These are phyloP conservation scores for Galerina marginata DNA, from an alignment of 768 basidiomycete species.

Conservation along the genomic window DNA sequence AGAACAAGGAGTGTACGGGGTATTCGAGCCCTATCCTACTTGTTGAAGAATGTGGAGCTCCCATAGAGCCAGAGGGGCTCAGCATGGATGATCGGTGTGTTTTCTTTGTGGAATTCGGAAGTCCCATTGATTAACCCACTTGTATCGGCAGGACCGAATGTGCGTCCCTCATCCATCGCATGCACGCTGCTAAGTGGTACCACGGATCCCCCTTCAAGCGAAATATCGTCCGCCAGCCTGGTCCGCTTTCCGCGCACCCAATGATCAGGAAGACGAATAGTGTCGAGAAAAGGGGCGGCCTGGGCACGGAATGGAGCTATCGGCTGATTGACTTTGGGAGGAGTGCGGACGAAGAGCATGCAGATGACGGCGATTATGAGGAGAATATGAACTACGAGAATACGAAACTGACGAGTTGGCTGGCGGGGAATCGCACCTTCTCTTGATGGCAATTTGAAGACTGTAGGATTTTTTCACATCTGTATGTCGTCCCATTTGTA, in stretches of 20 bases:
- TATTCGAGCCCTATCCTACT: conserved; percentile 49
- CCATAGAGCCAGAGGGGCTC: conserved; percentile 31
- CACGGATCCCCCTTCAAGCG: conserved; percentile 43
- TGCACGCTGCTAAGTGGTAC: conserved; percentile 41
- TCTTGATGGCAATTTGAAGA: no score
- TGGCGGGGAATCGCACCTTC: neutral
- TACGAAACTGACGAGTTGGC: conserved; percentile 2
- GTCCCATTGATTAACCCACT: neutral
- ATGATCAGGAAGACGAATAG: conserved; percentile 2
- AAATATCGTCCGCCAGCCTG: conserved; percentile 44
- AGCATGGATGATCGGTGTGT: conserved; percentile 44
- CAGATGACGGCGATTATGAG: neutral
- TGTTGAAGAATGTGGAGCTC: conserved; percentile 46
- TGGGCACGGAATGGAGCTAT: conserved; percentile 32
- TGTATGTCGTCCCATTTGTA: no score
- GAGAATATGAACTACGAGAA: conserved; percentile 5
- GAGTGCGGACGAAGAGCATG: neutral
- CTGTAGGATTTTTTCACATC: no score
- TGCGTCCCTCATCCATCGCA: conserved; percentile 39
- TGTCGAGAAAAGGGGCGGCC: neutral
- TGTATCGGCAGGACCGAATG: conserved; percentile 41
- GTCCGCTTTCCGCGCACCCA: conserved; percentile 33
- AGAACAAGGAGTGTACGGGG: neutral
- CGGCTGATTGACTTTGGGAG: conserved; percentile 50
- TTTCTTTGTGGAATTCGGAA: neutral